These are phyloP conservation scores for Claviceps quebecensis DNA, from an alignment of 2,329 filamentous ascomycete species.

Conservation along the genomic window DNA sequence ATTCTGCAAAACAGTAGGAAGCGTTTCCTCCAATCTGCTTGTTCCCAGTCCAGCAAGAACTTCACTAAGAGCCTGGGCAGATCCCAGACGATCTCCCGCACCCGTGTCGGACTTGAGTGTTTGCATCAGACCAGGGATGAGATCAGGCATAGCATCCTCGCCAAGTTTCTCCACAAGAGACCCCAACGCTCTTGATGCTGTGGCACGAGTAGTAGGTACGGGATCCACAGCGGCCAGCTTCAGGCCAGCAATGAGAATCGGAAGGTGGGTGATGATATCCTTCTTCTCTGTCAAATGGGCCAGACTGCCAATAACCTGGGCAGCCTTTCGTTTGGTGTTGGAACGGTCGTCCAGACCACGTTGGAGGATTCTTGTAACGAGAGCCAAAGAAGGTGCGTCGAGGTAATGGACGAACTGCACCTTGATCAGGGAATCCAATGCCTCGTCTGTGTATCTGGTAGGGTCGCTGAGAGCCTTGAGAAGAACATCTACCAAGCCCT, in stretches of 20 bases:
- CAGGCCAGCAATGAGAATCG: conserved; percentile 80
- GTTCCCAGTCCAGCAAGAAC: conserved; percentile 92
- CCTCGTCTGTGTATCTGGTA: conserved; percentile 92
- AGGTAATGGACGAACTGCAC: conserved; percentile 97
- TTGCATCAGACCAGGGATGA: conserved; percentile 94
- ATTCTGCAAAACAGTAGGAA: conserved; percentile 93
- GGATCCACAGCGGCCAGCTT: conserved; percentile 86
- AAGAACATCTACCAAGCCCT: conserved; percentile 77
- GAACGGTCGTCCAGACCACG: conserved; percentile 84
- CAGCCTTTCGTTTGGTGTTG: conserved; percentile 87
- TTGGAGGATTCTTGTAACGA: conserved; percentile 90
- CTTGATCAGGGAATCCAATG: conserved; percentile 86
- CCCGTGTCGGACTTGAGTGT: conserved; percentile 95
- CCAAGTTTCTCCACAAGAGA: conserved; percentile 97
- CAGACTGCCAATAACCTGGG: conserved; percentile 94
- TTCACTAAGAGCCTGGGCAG: conserved; percentile 89
- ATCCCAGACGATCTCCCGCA: conserved; percentile 88
- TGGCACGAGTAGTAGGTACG: conserved; percentile 89
- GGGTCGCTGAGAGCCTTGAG: conserved; percentile 95
- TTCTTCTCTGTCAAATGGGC: conserved; percentile 94
- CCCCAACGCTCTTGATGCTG: conserved; percentile 86
- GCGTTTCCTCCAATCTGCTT: conserved; percentile 79
- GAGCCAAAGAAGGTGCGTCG: conserved; percentile 87
- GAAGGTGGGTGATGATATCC: conserved; percentile 80
- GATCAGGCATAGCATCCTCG: conserved; percentile 89